A percentile compares a stretch with the other conserved stretches of the same genome.
These are phyloP conservation scores for Stemphylium lycopersici DNA, from an alignment of 2,329 filamentous ascomycete species.

Conservation along the genomic window DNA sequence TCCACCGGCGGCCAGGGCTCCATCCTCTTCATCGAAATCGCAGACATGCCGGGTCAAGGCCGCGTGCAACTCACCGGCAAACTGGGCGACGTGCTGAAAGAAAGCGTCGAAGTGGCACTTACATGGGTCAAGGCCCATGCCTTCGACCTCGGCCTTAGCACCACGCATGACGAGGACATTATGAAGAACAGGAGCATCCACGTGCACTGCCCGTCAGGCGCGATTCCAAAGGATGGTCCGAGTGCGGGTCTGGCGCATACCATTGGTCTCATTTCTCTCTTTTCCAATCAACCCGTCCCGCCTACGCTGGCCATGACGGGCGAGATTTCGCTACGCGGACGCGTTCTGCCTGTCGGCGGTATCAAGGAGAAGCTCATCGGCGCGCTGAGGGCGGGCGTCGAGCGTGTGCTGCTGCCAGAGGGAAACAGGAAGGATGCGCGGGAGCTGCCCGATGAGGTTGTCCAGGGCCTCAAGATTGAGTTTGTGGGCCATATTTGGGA, in stretches of 20 bases:
- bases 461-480: constrained; percentile 83
- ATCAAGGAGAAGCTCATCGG: constrained; percentile 99
- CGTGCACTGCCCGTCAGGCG: constrained; percentile 92
- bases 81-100: constrained; percentile 94
- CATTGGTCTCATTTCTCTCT: constrained; percentile 88
- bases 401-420: constrained; percentile 86
- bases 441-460: constrained; percentile 89
- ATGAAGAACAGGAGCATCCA: constrained; percentile 95
- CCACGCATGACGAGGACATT: constrained; percentile 83
- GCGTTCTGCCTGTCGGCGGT: constrained; percentile 91
- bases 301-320: constrained; percentile 95
- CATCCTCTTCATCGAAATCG: constrained; percentile 97
- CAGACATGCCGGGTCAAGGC: constrained; percentile 93
- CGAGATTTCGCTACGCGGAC: constrained; percentile 78
- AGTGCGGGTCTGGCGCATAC: constrained; percentile 91
- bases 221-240: constrained; percentile 90
- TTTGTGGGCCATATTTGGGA: constrained; percentile 96
- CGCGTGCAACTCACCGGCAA: constrained; percentile 95
- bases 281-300: constrained; percentile 83
- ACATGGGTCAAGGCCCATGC: constrained; percentile 98
- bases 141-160: constrained; percentile 83
- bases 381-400: constrained; percentile 88
- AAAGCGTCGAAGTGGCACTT: constrained; percentile 93
- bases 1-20: constrained; percentile 90
- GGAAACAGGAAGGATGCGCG: constrained; percentile 91